A percentile compares a stretch with the other conserved stretches of the same genome.
Conservation (phyloP, 2,329 filamentous ascomycete genomes). For the Ascochyta rabiei region DNA sequence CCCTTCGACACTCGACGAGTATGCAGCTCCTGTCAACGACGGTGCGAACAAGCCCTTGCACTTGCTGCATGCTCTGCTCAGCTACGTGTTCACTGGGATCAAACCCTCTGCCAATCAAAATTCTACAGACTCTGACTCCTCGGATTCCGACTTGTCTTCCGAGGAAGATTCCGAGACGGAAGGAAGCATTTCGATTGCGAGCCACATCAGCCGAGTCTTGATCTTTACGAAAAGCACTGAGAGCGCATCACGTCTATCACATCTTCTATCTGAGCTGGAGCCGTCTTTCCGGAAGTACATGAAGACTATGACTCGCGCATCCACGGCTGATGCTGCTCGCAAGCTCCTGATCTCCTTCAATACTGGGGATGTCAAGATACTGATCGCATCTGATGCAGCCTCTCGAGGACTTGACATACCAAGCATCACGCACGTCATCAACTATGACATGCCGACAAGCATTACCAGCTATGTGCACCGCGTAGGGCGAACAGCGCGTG, state of each 20-base stretch:
- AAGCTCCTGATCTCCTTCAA: slow-evolving; percentile 72
- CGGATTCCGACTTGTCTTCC: slow-evolving; percentile 21
- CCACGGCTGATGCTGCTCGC: slow-evolving; percentile 71
- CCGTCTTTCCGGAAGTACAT: slow-evolving; percentile 63
- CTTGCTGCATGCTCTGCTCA: slow-evolving; percentile 75
- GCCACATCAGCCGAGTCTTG: slow-evolving; percentile 58
- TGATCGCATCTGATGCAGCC: slow-evolving; percentile 92
- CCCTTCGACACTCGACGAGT: slow-evolving; percentile 57
- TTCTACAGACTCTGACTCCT: slow-evolving; percentile 13
- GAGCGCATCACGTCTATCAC: slow-evolving; percentile 81
- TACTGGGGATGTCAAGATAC: slow-evolving; percentile 67
- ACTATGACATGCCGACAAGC: slow-evolving; percentile 88
- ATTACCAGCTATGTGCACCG: slow-evolving; percentile 87
- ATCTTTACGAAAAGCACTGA: slow-evolving; percentile 94
- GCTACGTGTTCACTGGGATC: slow-evolving; percentile 50
- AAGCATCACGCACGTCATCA: slow-evolving; percentile 81
- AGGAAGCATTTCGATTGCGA: slow-evolving; percentile 18
- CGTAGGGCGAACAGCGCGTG: slow-evolving; percentile 87
- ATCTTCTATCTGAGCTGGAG: slow-evolving; percentile 73
- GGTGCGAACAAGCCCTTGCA: slow-evolving; percentile 73
- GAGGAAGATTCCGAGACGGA: slow-evolving; percentile 19
- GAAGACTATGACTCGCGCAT: slow-evolving; percentile 77
- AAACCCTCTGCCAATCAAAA: slow-evolving; percentile 28
- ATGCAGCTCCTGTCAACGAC: slow-evolving; percentile 56
- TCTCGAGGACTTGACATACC: slow-evolving; percentile 87